Conservation (phyloP, 2,329 filamentous ascomycete species). For the Nothopassalora personata region DNA sequence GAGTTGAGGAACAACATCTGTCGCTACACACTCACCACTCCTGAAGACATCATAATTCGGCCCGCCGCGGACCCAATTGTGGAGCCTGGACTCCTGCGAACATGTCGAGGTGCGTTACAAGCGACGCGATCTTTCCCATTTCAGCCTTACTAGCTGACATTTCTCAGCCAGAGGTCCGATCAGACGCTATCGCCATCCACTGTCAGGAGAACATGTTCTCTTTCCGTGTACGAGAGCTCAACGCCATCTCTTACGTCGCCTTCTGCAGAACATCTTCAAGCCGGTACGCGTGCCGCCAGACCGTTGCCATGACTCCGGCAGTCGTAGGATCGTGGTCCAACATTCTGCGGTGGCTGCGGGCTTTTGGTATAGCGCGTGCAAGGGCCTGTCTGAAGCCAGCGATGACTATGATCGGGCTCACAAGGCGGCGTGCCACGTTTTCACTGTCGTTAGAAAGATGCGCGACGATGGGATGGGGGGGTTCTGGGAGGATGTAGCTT, state of each 20-base stretch:
- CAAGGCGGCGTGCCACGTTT: too few relatives aligned
- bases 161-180: not conserved
- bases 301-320: not conserved
- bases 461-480: too few relatives aligned
- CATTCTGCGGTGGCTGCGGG: not conserved
- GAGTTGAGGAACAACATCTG: conserved; percentile 3
- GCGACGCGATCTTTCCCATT: not conserved
- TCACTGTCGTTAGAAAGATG: too few relatives aligned
- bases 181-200: not conserved
- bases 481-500: too few relatives aligned
- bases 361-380: not conserved
- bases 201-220: not conserved
- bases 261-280: not conserved
- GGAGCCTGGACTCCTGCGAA: not conserved
- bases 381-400: not conserved
- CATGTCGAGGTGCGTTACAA: not conserved
- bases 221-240: not conserved
- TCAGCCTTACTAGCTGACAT: not conserved
- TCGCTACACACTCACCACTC: not conserved
- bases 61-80: too few relatives aligned
- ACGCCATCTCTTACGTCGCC: not conserved
- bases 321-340: not conserved
- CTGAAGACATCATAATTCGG: not conserved
- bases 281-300: not conserved
- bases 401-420: too few relatives aligned